A percentile compares a stretch with the other conserved stretches of the same genome.
Conservation (phyloP, 2,329 filamentous ascomycete genomes). For the Monilinia fructigena region DNA sequence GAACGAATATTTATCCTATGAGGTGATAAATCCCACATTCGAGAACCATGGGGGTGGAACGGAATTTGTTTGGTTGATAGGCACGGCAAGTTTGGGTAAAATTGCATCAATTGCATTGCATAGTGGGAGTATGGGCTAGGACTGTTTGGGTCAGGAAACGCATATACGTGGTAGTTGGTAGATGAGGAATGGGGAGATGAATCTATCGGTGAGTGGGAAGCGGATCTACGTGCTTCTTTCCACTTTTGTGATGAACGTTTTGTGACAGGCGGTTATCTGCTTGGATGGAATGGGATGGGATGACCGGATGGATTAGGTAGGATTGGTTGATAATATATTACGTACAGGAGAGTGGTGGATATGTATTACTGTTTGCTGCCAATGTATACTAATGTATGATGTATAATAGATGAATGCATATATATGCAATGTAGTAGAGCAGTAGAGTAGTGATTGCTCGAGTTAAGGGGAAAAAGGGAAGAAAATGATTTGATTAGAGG, state of each 20-base stretch:
- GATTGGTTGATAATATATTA: background rate
- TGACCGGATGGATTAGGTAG: background rate
- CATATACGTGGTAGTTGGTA: slow-evolving; percentile 11
- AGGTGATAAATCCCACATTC: background rate
- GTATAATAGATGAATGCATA: slow-evolving; percentile 14
- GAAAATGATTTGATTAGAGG: background rate
- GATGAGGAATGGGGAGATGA: background rate
- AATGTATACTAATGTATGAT: slow-evolving; percentile 11
- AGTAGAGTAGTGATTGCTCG: background rate
- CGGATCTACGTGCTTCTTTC: background rate
- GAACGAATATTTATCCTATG: background rate
- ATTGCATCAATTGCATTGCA: background rate
- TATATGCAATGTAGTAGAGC: background rate
- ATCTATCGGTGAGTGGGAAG: slow-evolving; percentile 4
- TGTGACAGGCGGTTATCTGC: slow-evolving; percentile 1
- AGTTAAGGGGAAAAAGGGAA: background rate
- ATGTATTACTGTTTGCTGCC: slow-evolving; percentile 6
- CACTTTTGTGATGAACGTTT: background rate
- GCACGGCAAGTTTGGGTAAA: background rate
- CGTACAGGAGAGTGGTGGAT: background rate
- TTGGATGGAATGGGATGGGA: background rate
- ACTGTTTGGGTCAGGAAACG: slow-evolving; percentile 1
- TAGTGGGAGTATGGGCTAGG: background rate
- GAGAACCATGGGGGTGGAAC: slow-evolving; percentile 7
- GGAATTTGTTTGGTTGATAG: background rate